A percentile compares a stretch with the other conserved stretches of the same genome.
These are phyloP conservation scores for Sisymbrium altissimum DNA, from an alignment of 345 rosid species.

Conservation along the genomic window DNA sequence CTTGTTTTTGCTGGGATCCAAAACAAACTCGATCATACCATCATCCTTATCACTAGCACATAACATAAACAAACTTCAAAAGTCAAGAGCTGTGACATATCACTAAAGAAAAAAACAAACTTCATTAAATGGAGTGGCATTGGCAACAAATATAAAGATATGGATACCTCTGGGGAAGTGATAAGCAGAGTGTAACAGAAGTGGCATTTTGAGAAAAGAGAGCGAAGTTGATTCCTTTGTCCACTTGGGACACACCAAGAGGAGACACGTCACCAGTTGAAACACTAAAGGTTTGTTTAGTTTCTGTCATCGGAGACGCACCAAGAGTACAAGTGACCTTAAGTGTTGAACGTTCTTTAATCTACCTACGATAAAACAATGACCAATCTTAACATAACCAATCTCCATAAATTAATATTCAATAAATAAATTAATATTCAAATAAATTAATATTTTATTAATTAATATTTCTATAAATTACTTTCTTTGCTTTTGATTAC, in stretches of 20 bases:
- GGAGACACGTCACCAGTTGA: conserved; percentile 78
- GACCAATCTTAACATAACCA: background rate
- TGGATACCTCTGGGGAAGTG: conserved; percentile 59
- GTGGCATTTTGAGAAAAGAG: conserved; percentile 81
- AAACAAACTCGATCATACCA: conserved; percentile 56
- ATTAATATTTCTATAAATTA: no score
- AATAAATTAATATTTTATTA: no score
- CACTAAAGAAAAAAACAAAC: no score
- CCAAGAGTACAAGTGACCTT: conserved; percentile 46
- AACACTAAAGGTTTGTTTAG: conserved; percentile 37
- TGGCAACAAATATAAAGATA: background rate
- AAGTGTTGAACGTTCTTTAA: conserved; percentile 34
- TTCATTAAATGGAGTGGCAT: no score
- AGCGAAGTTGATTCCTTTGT: conserved; percentile 79
- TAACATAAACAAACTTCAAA: background rate
- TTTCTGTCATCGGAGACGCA: conserved; percentile 41
- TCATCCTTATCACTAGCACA: conserved; percentile 39
- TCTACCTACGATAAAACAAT: conserved; percentile 39
- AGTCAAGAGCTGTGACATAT: background rate
- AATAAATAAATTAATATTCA: no score
- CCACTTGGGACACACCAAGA: conserved; percentile 72
- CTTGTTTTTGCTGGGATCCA: conserved; percentile 71
- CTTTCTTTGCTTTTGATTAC: no score
- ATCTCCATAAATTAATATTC: no score
- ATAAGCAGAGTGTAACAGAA: conserved; percentile 74